Evolutionary conservation across 805 yeast species (phyloP).

Genomic region (Yarrowia sp.): DNA sequence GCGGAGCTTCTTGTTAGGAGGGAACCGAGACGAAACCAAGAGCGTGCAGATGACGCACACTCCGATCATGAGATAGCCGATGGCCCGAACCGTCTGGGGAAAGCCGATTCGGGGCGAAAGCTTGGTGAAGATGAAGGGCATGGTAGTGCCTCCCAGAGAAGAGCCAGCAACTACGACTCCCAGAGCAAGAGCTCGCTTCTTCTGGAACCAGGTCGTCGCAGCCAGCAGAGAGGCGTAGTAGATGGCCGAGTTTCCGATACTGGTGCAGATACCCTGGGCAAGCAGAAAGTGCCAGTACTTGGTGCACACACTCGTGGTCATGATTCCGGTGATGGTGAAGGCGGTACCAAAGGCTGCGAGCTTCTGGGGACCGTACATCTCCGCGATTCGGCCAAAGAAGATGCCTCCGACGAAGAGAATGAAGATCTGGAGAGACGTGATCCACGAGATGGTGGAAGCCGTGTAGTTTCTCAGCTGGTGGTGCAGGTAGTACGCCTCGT

Average conservation of each 20-base stretch:
- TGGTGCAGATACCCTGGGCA: conserved; percentile 53
- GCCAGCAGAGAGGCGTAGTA: conserved; percentile 51
- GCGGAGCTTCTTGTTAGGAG: conserved; percentile 25
- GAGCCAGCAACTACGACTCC: conserved; percentile 68
- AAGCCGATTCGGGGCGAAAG: conserved; percentile 52
- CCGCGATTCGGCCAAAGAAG: conserved; percentile 54
- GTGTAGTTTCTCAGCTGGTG: conserved; percentile 50
- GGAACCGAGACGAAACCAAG: conserved; percentile 40
- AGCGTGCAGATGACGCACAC: conserved; percentile 38
- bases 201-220: conserved; percentile 60
- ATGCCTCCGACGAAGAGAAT: conserved; percentile 46
- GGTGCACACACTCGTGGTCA: conserved; percentile 51
- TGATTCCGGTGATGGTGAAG: conserved; percentile 49
- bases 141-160: conserved; percentile 61
- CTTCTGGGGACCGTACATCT: conserved; percentile 51
- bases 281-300: conserved; percentile 59
- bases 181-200: conserved; percentile 56
- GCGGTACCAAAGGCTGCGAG: conserved; percentile 48
- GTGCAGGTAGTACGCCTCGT: conserved; percentile 53
- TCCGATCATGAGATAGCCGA: conserved; percentile 40
- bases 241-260: conserved; percentile 44
- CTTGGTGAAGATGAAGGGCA: conserved; percentile 53
- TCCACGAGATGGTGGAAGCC: conserved; percentile 62
- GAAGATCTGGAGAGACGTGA: conserved; percentile 48
- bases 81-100: conserved; percentile 56